phyloP scores from a whole-genome alignment of 495 filamentous ascomycete species.

The Daldinia concentrica region DNA sequence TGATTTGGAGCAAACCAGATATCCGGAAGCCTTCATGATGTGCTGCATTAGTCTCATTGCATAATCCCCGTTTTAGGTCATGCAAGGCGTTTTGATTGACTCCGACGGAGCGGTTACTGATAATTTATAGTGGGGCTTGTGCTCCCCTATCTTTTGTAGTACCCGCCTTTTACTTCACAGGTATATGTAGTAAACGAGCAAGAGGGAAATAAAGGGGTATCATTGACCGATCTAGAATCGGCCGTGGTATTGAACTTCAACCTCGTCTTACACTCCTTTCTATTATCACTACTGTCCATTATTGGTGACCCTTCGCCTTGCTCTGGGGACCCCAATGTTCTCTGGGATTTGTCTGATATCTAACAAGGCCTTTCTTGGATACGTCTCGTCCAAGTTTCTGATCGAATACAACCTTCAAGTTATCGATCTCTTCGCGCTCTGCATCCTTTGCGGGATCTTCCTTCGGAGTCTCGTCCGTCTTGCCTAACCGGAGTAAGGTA shows the following conservation, averaged over 20 bases:
- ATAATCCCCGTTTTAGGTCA: constrained; percentile 19
- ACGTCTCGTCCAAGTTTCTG: constrained; percentile 76
- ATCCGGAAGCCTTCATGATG: constrained; percentile 8
- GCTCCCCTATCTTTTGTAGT: not conserved
- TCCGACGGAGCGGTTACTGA: not conserved
- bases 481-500: constrained; percentile 59
- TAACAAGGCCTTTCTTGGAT: constrained; percentile 69
- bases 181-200: not conserved
- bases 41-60: constrained; percentile 25
- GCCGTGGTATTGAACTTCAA: constrained; percentile 15
- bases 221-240: constrained; percentile 25
- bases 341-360: constrained; percentile 88
- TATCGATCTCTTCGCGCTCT: constrained; percentile 41
- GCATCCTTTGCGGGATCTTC: constrained; percentile 26
- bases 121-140: not conserved
- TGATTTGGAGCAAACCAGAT: not conserved
- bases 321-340: constrained; percentile 95
- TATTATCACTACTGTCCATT: not conserved
- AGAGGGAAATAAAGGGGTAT: constrained; percentile 29
- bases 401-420: constrained; percentile 80
- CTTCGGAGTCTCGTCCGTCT: constrained; percentile 39
- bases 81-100: constrained; percentile 16
- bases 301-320: constrained; percentile 66
- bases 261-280: constrained; percentile 12
- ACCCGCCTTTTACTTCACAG: not conserved